These are phyloP conservation scores for Fusarium denticulatum DNA, from an alignment of 2,329 filamentous ascomycete species.

Conservation along the genomic window DNA sequence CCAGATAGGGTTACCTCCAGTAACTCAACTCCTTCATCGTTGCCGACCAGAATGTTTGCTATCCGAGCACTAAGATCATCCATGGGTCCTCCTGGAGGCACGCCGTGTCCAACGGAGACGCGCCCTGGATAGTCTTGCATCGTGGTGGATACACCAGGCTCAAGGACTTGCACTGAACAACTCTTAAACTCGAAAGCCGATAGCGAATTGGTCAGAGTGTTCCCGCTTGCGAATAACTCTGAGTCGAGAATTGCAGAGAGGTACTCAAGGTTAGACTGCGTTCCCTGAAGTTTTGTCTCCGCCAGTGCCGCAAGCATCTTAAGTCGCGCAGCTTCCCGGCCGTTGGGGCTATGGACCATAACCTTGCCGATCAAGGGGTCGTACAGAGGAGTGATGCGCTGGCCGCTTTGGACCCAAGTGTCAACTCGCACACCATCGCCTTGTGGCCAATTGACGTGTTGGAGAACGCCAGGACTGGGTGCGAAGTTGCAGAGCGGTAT, in stretches of 20 bases:
- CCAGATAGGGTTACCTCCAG: background rate
- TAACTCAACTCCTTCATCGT: background rate
- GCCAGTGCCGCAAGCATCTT: background rate
- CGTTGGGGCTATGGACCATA: background rate
- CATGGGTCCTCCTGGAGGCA: background rate
- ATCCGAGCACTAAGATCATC: background rate
- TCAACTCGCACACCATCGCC: background rate
- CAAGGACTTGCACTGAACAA: background rate
- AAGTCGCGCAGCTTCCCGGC: background rate
- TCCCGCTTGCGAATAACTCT: background rate
- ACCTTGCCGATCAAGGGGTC: slow-evolving; percentile 11
- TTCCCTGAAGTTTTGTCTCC: background rate
- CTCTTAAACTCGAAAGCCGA: background rate
- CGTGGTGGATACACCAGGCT: background rate
- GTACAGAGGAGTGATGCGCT: background rate
- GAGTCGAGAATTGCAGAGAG: background rate
- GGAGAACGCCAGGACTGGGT: background rate
- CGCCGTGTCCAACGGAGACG: background rate
- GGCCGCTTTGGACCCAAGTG: background rate
- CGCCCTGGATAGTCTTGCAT: background rate
- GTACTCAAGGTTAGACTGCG: background rate
- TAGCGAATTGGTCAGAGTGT: background rate
- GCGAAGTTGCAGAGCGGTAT: background rate
- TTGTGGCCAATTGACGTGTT: background rate
- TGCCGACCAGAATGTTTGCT: background rate